phyloP scores from a whole-genome alignment of 2,329 filamentous ascomycete genomes.

The Rutstroemia sp. region DNA sequence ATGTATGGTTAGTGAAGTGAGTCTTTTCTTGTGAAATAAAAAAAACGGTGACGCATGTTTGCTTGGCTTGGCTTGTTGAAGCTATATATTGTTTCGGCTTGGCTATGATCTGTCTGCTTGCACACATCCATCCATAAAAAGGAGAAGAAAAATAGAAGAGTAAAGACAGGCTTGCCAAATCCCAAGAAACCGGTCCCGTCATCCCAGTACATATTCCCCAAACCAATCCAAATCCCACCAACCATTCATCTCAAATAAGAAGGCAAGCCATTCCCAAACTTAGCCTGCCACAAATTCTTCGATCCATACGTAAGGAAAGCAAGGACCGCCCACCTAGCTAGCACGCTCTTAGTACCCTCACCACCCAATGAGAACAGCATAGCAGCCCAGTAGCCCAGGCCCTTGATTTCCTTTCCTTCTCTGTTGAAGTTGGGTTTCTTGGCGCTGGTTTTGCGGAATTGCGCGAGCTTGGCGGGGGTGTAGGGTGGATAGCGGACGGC shows the following conservation, averaged over 20 bases:
- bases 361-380: constrained; percentile 46
- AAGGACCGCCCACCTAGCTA: constrained; percentile 8
- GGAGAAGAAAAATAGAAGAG: neutral
- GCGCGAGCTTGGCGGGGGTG: constrained; percentile 33
- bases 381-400: constrained; percentile 46
- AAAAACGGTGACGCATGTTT: neutral
- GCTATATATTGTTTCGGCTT: neutral
- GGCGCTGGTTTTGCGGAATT: constrained; percentile 36
- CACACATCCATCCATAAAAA: neutral
- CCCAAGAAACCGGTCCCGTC: neutral
- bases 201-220: neutral
- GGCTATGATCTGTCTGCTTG: neutral
- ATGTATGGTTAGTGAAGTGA: neutral
- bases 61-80: neutral
- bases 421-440: constrained; percentile 55
- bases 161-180: neutral
- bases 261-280: constrained; percentile 2
- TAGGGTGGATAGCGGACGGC: constrained; percentile 63
- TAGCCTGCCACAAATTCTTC: constrained; percentile 3
- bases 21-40: neutral
- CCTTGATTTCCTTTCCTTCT: constrained; percentile 43
- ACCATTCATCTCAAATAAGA: constrained; percentile 8
- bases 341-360: constrained; percentile 29
- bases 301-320: constrained; percentile 5
- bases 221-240: neutral